Evolutionary conservation across 805 yeast species (phyloP).

Genomic region (Lachancea meyersii): DNA sequence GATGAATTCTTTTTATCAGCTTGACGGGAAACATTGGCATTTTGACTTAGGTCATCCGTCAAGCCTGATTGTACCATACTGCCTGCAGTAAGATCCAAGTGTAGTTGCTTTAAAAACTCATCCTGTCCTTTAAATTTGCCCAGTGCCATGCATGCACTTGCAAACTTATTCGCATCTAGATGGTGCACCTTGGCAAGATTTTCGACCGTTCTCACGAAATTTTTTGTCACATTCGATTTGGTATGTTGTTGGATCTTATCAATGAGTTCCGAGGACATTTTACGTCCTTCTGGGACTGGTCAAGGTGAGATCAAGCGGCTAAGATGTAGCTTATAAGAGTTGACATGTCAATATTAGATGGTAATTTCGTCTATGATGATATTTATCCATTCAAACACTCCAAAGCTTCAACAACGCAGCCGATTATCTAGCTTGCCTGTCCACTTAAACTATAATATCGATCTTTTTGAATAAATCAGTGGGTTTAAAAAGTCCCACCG

Average conservation of each 20-base stretch:
- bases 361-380: no score
- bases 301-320: neutral
- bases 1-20: neutral
- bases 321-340: neutral
- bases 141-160: slow-evolving; percentile 21
- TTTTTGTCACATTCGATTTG: slow-evolving; percentile 17
- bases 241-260: slow-evolving; percentile 20
- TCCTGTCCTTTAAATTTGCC: slow-evolving; percentile 24
- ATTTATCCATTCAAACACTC: no score
- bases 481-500: no score
- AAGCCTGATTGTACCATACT: neutral
- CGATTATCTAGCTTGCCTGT: no score
- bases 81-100: neutral
- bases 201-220: slow-evolving; percentile 18
- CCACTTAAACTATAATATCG: no score
- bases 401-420: no score
- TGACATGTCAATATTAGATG: no score
- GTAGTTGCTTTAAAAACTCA: slow-evolving; percentile 7
- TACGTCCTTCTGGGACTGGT: neutral
- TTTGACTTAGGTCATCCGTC: neutral
- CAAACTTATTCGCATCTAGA: slow-evolving; percentile 14
- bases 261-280: slow-evolving; percentile 11
- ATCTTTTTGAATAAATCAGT: no score
- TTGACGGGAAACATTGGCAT: neutral
- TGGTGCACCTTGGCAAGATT: slow-evolving; percentile 16